Conservation (phyloP, 345 rosid species). For the Lumnitzera littorea region DNA sequence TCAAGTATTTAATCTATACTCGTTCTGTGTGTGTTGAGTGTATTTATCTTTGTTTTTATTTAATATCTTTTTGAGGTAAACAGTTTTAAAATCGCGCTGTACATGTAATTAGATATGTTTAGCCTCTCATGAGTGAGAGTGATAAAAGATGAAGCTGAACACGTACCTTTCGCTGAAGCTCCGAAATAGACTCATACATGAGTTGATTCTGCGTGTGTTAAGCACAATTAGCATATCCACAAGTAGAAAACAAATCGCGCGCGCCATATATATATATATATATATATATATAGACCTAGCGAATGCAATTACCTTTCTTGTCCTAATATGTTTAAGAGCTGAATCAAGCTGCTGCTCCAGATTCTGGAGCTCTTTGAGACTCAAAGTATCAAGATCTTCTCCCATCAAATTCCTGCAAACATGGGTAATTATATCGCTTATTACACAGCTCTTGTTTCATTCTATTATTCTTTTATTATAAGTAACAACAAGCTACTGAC, state of each 20-base stretch:
- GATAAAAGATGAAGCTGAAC: no score
- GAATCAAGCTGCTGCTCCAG: slow-evolving; percentile 79
- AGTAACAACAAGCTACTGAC: neutral
- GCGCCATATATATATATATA: neutral
- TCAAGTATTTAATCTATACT: no score
- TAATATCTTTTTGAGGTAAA: no score
- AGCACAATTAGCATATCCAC: no score
- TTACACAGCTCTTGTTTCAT: neutral
- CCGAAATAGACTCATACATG: slow-evolving; percentile 72
- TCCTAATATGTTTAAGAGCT: slow-evolving; percentile 60
- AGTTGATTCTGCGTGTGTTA: slow-evolving; percentile 50
- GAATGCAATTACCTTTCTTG: slow-evolving; percentile 47
- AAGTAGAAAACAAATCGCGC: no score
- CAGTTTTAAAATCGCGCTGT: no score
- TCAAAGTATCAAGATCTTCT: slow-evolving; percentile 67
- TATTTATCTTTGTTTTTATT: no score
- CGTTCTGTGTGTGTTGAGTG: no score
- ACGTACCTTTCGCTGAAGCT: slow-evolving; percentile 77
- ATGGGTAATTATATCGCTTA: neutral
- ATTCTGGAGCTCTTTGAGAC: slow-evolving; percentile 67
- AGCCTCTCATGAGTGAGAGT: no score
- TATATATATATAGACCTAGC: neutral
- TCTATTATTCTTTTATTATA: neutral
- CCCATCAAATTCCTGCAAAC: slow-evolving; percentile 76
- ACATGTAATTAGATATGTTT: no score